Evolutionary conservation across 2,329 filamentous ascomycete species (phyloP), one percentile per base, ranked within the genome.

Genomic region (Ascochyta pisi): DNA sequence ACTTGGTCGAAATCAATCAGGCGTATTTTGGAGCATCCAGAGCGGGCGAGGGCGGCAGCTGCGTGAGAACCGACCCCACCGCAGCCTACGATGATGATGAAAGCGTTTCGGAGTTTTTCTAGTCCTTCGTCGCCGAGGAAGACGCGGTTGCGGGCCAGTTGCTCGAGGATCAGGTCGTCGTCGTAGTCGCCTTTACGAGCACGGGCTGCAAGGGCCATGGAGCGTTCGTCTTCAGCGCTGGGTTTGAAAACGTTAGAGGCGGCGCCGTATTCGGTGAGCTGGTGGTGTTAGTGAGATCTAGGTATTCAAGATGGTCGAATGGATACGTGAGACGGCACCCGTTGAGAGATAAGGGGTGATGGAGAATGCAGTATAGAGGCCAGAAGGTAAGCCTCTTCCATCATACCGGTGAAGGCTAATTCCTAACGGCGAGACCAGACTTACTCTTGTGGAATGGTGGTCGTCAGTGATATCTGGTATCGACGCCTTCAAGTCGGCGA

Each of bases 1-100:
- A 99, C 94, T 82, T 99, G 95, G 74, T 99, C 95, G 73, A 99
- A 99, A 76, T 99, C 95, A 64, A 99, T 87, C 34, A 99, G 84
- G 1, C 95, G 88, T 50, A 99, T 83, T 66, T 87, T 89, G n/a
- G 89, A 88, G 39, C 96, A 92, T 29, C 95, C 95, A 0, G 93
- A 96, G 27, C 95, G 88, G 5, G 92, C 89, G 27, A 99, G 86
- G 3, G 95, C 89, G 1, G 93, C 89, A 4, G 89, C 86, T 60
- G 91, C 93, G 79, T 99, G 96, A 6, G 92, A 97, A 41, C 95
- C 95, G 5, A 99, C 95, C 38, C 95, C 95, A 61, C 95, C 95
- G 64, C 92, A 94, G 4, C 95, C 95, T 10, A 99, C 92, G 1
- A 99, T 85, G 35, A 98, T 83, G 42, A 99, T 85, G 69, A 96